Evolutionary conservation across 2,329 filamentous ascomycete species (phyloP).

Genomic region (Aspergillaceae sp.): DNA sequence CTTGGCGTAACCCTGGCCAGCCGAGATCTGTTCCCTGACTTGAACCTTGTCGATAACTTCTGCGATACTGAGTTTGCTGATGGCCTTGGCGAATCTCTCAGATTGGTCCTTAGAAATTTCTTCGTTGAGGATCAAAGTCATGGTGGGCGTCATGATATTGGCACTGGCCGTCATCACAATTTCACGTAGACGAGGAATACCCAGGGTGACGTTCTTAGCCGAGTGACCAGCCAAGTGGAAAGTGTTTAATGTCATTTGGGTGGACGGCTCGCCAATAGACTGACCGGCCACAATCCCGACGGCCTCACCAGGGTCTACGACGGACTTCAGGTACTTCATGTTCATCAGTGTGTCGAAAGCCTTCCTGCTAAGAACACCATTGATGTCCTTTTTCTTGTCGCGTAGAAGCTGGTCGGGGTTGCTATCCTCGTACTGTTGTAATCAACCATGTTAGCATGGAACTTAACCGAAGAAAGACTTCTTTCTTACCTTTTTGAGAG

Average conservation of each 20-base stretch:
- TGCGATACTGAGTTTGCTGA: slow-evolving; percentile 74
- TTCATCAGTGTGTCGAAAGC: slow-evolving; percentile 77
- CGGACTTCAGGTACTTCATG: slow-evolving; percentile 83
- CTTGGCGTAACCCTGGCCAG: slow-evolving; percentile 57
- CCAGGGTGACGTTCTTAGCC: slow-evolving; percentile 95
- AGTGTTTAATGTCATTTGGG: slow-evolving; percentile 98
- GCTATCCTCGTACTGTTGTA: slow-evolving; percentile 59
- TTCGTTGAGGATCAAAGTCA: slow-evolving; percentile 64
- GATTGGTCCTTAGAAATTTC: slow-evolving; percentile 61
- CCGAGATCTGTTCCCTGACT: slow-evolving; percentile 70
- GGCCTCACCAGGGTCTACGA: slow-evolving; percentile 91
- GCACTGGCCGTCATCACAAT: slow-evolving; percentile 96
- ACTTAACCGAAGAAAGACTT: background rate
- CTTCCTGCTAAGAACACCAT: slow-evolving; percentile 50
- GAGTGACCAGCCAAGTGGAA: slow-evolving; percentile 99
- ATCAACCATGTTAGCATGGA: slow-evolving; percentile 10
- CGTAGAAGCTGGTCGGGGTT: slow-evolving; percentile 58
- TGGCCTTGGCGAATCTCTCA: slow-evolving; percentile 80
- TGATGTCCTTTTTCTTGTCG: slow-evolving; percentile 47
- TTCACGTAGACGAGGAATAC: slow-evolving; percentile 94
- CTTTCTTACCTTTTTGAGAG: slow-evolving; percentile 51
- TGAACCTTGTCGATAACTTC: slow-evolving; percentile 74
- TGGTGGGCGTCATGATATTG: slow-evolving; percentile 73
- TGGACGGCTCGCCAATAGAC: slow-evolving; percentile 93
- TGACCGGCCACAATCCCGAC: slow-evolving; percentile 95